phyloP scores from a whole-genome alignment of 1,139 yeast genomes.

The Diutina siamensis region DNA sequence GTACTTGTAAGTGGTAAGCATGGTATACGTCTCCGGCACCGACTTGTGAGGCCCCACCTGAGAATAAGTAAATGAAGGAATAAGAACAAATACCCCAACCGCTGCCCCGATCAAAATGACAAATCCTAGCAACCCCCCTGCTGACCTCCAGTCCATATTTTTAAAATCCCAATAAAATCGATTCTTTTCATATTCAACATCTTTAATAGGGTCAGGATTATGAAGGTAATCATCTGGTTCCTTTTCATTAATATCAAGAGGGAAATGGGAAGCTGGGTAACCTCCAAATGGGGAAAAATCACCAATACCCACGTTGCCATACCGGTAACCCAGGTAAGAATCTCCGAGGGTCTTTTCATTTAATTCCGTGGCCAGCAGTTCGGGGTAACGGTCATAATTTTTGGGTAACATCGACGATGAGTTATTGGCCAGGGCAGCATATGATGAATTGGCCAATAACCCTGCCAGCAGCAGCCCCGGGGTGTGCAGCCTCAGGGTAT shows the following conservation, averaged over 20 bases:
- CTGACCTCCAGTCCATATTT: slow-evolving; percentile 46
- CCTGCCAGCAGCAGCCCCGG: slow-evolving; percentile 4
- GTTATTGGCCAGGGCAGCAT: background rate
- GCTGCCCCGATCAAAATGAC: slow-evolving; percentile 46
- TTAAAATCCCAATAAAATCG: slow-evolving; percentile 49
- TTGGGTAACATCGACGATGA: background rate
- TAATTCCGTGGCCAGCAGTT: background rate
- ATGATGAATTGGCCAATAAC: background rate
- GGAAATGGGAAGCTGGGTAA: slow-evolving; percentile 81
- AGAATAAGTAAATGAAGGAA: slow-evolving; percentile 68
- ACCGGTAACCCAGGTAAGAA: too few relatives aligned
- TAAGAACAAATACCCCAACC: slow-evolving; percentile 50
- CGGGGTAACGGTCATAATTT: slow-evolving; percentile 3
- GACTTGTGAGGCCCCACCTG: slow-evolving; percentile 34
- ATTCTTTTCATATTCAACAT: slow-evolving; percentile 64
- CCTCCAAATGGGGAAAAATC: slow-evolving; percentile 67
- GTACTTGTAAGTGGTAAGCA: background rate
- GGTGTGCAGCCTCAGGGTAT: slow-evolving; percentile 3
- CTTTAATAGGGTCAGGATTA: slow-evolving; percentile 86
- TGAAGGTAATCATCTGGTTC: slow-evolving; percentile 89
- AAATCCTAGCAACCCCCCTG: slow-evolving; percentile 50
- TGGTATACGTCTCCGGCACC: background rate
- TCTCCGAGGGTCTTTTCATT: slow-evolving; percentile 5
- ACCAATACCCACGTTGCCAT: background rate
- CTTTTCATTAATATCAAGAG: slow-evolving; percentile 75